phyloP scores from a whole-genome alignment of 2,329 filamentous ascomycete species.

The Sporothrix mexicana region DNA sequence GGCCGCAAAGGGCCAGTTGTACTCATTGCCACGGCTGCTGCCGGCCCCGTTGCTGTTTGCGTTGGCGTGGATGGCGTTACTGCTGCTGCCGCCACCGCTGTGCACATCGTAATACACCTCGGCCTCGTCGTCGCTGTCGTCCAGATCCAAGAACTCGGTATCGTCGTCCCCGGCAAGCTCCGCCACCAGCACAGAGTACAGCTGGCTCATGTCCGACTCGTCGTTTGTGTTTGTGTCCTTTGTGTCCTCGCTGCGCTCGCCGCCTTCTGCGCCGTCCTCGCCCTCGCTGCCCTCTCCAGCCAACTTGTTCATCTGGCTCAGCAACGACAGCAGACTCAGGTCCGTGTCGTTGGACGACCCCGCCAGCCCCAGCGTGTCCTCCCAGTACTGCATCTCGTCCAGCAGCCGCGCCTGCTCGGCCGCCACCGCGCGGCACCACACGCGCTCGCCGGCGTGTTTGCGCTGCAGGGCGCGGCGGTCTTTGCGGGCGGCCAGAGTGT shows the following conservation, averaged over 20 bases:
- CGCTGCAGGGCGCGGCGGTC: conserved; percentile 44
- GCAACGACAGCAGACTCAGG: conserved; percentile 33
- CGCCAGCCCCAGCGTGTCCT: conserved; percentile 41
- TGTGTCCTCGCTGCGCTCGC: too few relatives aligned
- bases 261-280: not conserved
- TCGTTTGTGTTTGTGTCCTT: too few relatives aligned
- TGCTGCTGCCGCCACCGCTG: not conserved
- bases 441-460: conserved; percentile 51
- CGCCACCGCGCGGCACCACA: conserved; percentile 54
- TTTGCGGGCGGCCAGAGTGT: conserved; percentile 41
- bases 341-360: conserved; percentile 46
- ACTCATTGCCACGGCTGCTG: not conserved
- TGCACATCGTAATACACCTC: not conserved
- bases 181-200: conserved; percentile 26
- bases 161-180: conserved; percentile 19
- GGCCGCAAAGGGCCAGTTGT: conserved; percentile 2
- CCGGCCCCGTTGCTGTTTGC: not conserved
- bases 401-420: conserved; percentile 54
- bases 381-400: conserved; percentile 48
- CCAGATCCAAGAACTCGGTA: not conserved
- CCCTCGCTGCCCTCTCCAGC: not conserved
- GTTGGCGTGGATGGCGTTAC: not conserved
- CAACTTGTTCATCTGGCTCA: conserved; percentile 31
- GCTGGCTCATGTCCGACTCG: conserved; percentile 18
- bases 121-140: conserved; percentile 4